Evolutionary conservation across 208 protist genomes (phyloP), one percentile per base, ranked within the genome.

Genomic region (Trypanosoma mega): DNA sequence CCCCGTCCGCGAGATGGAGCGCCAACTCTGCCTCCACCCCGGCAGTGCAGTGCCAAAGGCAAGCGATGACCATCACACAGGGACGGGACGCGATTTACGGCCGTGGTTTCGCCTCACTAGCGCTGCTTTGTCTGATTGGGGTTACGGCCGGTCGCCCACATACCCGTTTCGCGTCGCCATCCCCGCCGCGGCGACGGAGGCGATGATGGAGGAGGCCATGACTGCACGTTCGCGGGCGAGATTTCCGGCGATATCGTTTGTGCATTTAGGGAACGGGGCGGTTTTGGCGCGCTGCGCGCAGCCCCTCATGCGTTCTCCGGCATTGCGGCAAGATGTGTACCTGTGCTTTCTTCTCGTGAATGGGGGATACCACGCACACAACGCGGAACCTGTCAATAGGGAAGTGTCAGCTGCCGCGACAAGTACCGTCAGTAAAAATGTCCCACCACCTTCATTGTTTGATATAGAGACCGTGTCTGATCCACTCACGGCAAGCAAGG

Each of bases 171-270:
- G 57, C 3, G 51, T 97, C n/a, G 45, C 88, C 2, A 65, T 79
- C 48, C 91, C 91, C 0, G 72, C 46, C 12, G 49, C 47, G 0
- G 71, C 90, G 5, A 71, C 68, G 9, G 69, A 79, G 18, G 71
- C 67, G 26, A 36, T 87, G 54, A 49, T 97, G 37, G 30, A 66
- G 27, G 62, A 48, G 1, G 78, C 73, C 16, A 79, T 86, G 59
- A 20, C 45, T 30, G 93, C 87, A 48, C 85, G 96, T 39, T 86
- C 80, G 18, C 80, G 80, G 14, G 86, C 72, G 0, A 83, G 96
- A 9, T 74, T 98, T 46, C 94, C 91, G 16, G 80, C 72, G 3
- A 52, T 97, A 1, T 82, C 82, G 18, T 98, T 90, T 73, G 78
- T 91, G 30, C 77, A 88, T 59, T 66, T 85, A 23, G 58, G 70